Conservation (phyloP, 768 basidiomycete genomes). For the Lactarius vividus region DNA sequence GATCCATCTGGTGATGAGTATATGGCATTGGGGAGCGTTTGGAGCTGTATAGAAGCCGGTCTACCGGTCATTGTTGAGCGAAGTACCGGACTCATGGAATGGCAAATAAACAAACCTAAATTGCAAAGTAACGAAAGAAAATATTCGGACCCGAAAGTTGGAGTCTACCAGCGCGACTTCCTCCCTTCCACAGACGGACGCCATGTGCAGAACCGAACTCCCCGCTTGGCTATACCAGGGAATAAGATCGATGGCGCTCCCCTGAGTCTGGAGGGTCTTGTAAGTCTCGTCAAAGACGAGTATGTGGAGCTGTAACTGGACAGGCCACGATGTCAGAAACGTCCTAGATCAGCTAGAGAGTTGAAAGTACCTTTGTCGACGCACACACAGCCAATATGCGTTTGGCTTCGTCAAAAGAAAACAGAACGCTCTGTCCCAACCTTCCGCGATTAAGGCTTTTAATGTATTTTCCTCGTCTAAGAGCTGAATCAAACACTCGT, state of each 20-base stretch:
- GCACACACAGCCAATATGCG: conserved; percentile 49
- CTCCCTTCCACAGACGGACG: conserved; percentile 49
- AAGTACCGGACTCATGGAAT: not conserved
- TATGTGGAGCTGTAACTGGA: conserved; percentile 41
- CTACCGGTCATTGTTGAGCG: conserved; percentile 32
- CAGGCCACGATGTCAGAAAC: not conserved
- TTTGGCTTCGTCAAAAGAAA: conserved; percentile 54
- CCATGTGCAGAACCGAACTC: conserved; percentile 35
- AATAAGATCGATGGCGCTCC: conserved; percentile 40
- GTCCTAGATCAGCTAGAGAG: not conserved
- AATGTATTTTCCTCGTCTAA: not conserved
- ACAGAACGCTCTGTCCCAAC: conserved; percentile 42
- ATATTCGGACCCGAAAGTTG: conserved; percentile 43
- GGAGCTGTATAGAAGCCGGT: conserved; percentile 44
- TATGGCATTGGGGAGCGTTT: conserved; percentile 35
- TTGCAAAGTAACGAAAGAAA: conserved; percentile 51
- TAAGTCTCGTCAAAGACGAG: conserved; percentile 48
- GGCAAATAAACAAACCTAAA: conserved; percentile 42
- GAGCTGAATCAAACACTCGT: not conserved
- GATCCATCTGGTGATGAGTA: conserved; percentile 54
- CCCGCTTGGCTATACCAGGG: conserved; percentile 41
- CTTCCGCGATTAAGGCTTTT: conserved; percentile 41
- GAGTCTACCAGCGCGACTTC: conserved; percentile 53
- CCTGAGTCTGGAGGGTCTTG: conserved; percentile 40
- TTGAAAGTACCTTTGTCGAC: conserved; percentile 38